A percentile compares a stretch with the other conserved stretches of the same genome.
phyloP scores from a whole-genome alignment of 2,329 filamentous ascomycete genomes.

The Ophiosphaerella narmari region DNA sequence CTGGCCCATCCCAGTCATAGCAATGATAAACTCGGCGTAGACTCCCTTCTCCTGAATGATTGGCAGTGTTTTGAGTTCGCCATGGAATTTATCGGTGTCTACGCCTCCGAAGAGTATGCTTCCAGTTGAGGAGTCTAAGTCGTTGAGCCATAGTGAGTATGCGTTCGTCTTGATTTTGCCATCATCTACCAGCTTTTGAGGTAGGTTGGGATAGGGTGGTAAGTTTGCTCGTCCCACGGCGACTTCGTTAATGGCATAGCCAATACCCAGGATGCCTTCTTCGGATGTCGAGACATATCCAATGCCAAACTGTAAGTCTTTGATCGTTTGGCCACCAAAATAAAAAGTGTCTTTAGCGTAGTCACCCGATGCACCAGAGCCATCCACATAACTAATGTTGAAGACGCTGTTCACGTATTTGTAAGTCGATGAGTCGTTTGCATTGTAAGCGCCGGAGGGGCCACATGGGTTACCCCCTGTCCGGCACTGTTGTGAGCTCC shows the following conservation, averaged over 20 bases:
- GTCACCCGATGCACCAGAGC: constrained; percentile 75
- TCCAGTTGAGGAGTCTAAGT: constrained; percentile 65
- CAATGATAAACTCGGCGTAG: constrained; percentile 61
- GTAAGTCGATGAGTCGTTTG: constrained; percentile 77
- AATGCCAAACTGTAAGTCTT: constrained; percentile 71
- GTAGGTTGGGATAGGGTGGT: constrained; percentile 62
- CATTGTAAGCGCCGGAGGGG: constrained; percentile 67
- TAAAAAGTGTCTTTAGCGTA: constrained; percentile 76
- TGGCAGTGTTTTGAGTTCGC: constrained; percentile 65
- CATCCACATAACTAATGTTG: constrained; percentile 87
- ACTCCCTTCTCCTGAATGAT: constrained; percentile 55
- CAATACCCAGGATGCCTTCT: constrained; percentile 83
- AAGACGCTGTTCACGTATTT: constrained; percentile 74
- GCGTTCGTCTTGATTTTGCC: constrained; percentile 65
- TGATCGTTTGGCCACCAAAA: constrained; percentile 60
- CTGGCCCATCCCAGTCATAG: constrained; percentile 53
- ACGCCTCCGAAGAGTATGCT: constrained; percentile 81
- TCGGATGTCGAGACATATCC: constrained; percentile 65
- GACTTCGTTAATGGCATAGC: constrained; percentile 79
- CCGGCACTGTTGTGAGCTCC: constrained; percentile 64
- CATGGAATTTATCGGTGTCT: constrained; percentile 73
- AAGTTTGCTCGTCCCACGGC: constrained; percentile 63
- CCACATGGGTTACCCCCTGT: constrained; percentile 58
- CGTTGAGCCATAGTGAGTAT: constrained; percentile 70
- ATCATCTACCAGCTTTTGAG: constrained; percentile 67